These are phyloP conservation scores for Neonectria sp. DNA, from an alignment of 2,329 filamentous ascomycete species.

Conservation along the genomic window DNA sequence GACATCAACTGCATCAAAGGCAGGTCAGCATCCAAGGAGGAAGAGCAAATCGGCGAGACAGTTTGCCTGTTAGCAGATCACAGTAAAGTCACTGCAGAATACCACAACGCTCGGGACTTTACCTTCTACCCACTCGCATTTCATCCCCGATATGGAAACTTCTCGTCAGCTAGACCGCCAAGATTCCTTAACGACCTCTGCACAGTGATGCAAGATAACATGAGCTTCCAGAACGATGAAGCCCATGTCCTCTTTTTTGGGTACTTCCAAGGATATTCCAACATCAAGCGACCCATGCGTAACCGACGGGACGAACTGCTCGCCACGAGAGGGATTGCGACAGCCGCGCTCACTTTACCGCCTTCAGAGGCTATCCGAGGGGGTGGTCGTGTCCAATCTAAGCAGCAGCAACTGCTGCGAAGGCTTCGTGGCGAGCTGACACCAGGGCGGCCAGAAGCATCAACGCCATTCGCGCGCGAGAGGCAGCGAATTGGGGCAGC, in stretches of 20 bases:
- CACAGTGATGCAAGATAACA: slow-evolving; percentile 5
- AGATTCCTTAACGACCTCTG: slow-evolving; percentile 7
- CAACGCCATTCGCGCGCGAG: slow-evolving; percentile 23
- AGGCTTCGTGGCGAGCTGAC: slow-evolving; percentile 15
- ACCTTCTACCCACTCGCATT: slow-evolving; percentile 18
- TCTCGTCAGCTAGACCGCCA: slow-evolving; percentile 5
- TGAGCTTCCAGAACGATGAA: slow-evolving; percentile 22
- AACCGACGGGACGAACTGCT: slow-evolving; percentile 23
- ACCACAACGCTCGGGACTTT: neutral
- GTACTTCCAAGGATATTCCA: slow-evolving; percentile 31
- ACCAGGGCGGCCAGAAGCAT: slow-evolving; percentile 11
- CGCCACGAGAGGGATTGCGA: slow-evolving; percentile 14
- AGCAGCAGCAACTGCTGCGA: slow-evolving; percentile 13
- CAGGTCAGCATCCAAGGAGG: no score
- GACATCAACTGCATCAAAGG: no score
- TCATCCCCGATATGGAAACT: slow-evolving; percentile 7
- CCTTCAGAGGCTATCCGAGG: neutral
- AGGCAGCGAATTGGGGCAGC: slow-evolving; percentile 5
- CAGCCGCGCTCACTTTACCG: slow-evolving; percentile 17
- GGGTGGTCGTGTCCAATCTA: neutral
- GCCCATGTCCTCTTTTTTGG: slow-evolving; percentile 25
- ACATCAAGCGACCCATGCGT: slow-evolving; percentile 30
- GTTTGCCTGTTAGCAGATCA: neutral
- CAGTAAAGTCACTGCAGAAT: slow-evolving; percentile 4
- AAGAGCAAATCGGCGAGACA: no score